Percentiles rank a stretch among this genome's conserved stretches.
Evolutionary conservation across 2,329 filamentous ascomycete genomes (phyloP).

Genomic region (Colletotrichum simmondsii): DNA sequence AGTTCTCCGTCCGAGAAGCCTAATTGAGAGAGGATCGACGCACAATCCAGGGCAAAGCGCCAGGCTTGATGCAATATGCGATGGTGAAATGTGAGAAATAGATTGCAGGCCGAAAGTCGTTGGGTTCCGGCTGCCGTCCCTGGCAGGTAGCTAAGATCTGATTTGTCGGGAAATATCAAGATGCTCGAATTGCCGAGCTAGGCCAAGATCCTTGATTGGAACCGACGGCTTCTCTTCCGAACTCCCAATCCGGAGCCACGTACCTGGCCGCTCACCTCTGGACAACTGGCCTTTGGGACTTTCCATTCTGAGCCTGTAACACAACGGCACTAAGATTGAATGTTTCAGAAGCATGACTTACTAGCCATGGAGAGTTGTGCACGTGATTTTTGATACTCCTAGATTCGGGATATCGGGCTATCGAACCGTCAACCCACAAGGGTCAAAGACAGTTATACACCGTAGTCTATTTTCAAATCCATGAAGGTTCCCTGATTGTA

Average conservation of each 20-base stretch:
- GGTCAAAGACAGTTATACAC: no score
- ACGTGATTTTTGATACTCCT: no score
- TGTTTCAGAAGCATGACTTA: not conserved
- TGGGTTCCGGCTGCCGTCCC: not conserved
- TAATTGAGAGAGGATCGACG: conserved; percentile 3
- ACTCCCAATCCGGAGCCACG: not conserved
- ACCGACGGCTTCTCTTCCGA: conserved; percentile 11
- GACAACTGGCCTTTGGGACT: not conserved
- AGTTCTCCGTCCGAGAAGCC: conserved; percentile 1
- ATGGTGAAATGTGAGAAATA: not conserved
- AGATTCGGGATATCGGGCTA: no score
- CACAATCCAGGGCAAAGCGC: not conserved
- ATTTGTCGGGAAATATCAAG: not conserved
- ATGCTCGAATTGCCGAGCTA: conserved; percentile 2
- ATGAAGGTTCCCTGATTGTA: no score
- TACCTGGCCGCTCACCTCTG: not conserved
- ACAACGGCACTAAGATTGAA: not conserved
- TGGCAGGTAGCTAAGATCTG: not conserved
- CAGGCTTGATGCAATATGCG: not conserved
- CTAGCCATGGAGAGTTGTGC: not conserved
- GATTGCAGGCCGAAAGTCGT: not conserved
- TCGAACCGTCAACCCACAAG: no score
- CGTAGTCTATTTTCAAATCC: no score
- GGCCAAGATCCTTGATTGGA: conserved; percentile 26
- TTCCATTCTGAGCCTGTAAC: not conserved